Conservation (phyloP, 108 stramenopile genomes). For the Pseudonitzschia delicatissima region DNA sequence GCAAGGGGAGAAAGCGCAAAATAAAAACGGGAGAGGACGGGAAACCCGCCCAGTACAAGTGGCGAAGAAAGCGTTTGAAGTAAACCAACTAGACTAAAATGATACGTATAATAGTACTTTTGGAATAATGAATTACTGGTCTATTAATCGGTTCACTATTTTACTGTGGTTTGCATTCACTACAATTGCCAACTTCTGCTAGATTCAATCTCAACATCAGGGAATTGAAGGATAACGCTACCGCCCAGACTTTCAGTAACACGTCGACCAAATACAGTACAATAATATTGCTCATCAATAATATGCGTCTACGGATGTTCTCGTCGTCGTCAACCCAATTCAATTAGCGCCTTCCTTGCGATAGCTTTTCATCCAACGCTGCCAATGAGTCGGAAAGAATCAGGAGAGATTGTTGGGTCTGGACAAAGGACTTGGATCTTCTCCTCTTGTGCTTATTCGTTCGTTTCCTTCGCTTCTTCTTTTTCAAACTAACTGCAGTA, state of each 20-base stretch:
- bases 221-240: not conserved
- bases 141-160: no score
- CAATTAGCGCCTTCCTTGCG: no score
- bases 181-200: not conserved
- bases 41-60: constrained; percentile 71
- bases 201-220: constrained; percentile 1
- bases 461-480: constrained; percentile 3
- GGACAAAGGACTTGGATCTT: not conserved
- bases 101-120: no score
- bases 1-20: constrained; percentile 90
- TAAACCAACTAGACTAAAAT: no score
- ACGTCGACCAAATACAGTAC: no score
- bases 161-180: not conserved
- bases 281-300: no score
- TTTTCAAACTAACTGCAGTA: no score
- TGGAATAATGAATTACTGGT: no score
- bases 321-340: no score
- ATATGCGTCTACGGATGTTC: no score
- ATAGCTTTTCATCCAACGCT: not conserved
- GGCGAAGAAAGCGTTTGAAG: constrained; percentile 63
- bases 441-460: not conserved
- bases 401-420: not conserved
- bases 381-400: not conserved
- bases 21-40: constrained; percentile 60
- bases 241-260: no score